A percentile compares a stretch with the other conserved stretches of the same genome.
These are phyloP conservation scores for Metrosideros polymorpha DNA, from an alignment of 441 rosid species.

Conservation along the genomic window DNA sequence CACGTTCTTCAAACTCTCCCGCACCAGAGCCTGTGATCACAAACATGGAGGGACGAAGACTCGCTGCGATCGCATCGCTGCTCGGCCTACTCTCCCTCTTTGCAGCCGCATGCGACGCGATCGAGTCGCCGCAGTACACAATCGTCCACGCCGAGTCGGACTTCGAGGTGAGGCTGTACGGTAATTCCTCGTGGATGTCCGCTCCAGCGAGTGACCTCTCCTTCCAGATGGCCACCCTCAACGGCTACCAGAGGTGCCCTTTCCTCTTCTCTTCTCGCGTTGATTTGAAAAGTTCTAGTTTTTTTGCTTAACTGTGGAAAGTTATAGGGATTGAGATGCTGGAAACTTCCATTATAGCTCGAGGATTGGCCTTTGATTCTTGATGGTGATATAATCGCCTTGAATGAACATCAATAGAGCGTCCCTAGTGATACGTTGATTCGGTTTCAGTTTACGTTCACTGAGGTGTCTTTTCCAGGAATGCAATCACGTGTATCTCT, in stretches of 20 bases:
- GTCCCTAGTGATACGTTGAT: neutral
- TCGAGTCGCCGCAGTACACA: constrained; percentile 43
- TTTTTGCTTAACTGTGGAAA: neutral
- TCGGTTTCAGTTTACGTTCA: neutral
- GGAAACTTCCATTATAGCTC: neutral
- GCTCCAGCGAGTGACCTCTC: constrained; percentile 37
- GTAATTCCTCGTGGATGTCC: constrained; percentile 47
- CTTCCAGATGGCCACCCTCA: constrained; percentile 44
- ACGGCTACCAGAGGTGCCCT: constrained; percentile 50
- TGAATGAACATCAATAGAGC: neutral
- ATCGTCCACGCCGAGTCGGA: constrained; percentile 47
- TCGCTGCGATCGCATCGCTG: neutral
- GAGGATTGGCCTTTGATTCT: neutral
- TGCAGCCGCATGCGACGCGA: constrained; percentile 3
- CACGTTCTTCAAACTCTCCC: neutral
- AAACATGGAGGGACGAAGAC: neutral
- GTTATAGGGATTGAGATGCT: neutral
- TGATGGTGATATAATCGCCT: neutral
- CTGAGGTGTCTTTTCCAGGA: neutral
- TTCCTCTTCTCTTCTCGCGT: neutral
- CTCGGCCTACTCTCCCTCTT: constrained; percentile 5
- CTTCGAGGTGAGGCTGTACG: constrained; percentile 51
- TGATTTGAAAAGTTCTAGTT: neutral
- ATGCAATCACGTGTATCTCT: neutral
- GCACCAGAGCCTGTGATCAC: neutral